Conservation (phyloP, 2,329 filamentous ascomycete genomes). For the Elsinoe batatas region DNA sequence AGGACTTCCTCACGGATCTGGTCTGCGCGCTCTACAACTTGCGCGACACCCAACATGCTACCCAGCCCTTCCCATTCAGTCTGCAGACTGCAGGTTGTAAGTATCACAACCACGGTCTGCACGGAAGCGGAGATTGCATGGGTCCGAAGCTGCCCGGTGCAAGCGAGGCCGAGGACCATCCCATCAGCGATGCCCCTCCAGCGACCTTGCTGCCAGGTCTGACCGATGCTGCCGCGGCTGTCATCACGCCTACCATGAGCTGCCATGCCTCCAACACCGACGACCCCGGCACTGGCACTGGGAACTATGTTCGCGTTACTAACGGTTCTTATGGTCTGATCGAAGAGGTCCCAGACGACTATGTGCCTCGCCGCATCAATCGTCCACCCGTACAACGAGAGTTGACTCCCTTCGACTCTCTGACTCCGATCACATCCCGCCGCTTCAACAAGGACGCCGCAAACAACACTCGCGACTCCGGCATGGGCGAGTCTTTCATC, state of each 20-base stretch:
- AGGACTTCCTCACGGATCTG: slow-evolving; percentile 16
- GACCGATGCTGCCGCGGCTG: too few relatives aligned
- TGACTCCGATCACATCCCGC: background rate
- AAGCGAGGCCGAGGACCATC: too few relatives aligned
- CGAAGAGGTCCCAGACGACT: background rate
- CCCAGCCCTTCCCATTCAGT: background rate
- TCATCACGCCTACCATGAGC: too few relatives aligned
- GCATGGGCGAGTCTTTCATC: background rate
- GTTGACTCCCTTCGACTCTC: background rate
- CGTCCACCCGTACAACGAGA: background rate
- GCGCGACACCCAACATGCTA: background rate
- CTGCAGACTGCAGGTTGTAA: background rate
- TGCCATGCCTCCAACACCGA: too few relatives aligned
- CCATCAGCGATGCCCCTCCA: too few relatives aligned
- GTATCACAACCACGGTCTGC: slow-evolving; percentile 9
- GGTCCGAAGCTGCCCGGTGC: background rate
- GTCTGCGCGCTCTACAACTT: slow-evolving; percentile 1
- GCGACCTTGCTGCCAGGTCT: too few relatives aligned
- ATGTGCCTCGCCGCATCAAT: background rate
- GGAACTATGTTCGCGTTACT: background rate
- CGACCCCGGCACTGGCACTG: too few relatives aligned
- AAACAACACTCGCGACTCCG: background rate
- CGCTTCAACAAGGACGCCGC: background rate
- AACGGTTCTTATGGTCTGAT: background rate
- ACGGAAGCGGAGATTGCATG: background rate